Conservation (phyloP, 345 rosid species). For the Citrus inodora region DNA sequence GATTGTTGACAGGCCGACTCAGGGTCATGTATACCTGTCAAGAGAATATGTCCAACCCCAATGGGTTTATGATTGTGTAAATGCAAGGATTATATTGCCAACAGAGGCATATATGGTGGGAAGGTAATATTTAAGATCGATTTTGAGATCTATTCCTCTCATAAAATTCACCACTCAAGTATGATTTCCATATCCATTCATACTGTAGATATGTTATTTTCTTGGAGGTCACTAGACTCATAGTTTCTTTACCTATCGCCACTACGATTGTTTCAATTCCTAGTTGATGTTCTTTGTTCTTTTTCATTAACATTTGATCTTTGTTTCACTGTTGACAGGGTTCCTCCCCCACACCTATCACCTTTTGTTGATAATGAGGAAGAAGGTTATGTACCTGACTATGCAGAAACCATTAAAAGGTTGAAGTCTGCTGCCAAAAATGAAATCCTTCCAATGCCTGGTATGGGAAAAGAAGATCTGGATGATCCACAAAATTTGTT, state of each 20-base stretch:
- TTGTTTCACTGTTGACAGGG: slow-evolving; percentile 30
- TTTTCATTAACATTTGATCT: background rate
- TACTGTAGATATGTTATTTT: too few species aligned
- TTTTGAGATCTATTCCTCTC: background rate
- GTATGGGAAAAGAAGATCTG: slow-evolving; percentile 64
- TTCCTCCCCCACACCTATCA: slow-evolving; percentile 86
- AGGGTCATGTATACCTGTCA: slow-evolving; percentile 76
- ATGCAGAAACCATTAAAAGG: slow-evolving; percentile 72
- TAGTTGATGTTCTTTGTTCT: background rate
- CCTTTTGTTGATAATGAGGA: slow-evolving; percentile 88
- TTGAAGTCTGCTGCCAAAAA: slow-evolving; percentile 76
- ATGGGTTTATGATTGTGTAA: slow-evolving; percentile 84
- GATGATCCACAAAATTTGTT: slow-evolving; percentile 72
- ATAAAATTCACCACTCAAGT: background rate
- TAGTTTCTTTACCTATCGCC: too few species aligned
- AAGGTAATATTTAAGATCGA: slow-evolving; percentile 40
- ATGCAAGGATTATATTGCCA: slow-evolving; percentile 75
- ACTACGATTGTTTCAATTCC: too few species aligned
- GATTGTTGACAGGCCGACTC: slow-evolving; percentile 91
- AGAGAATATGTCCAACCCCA: slow-evolving; percentile 93
- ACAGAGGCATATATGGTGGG: slow-evolving; percentile 69
- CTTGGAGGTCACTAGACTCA: too few species aligned
- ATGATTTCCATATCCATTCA: background rate
- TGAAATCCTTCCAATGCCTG: slow-evolving; percentile 84
- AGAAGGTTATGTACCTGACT: slow-evolving; percentile 90